Evolutionary conservation across 306 rosid species (phyloP).

Genomic region (Rosa lucieae): DNA sequence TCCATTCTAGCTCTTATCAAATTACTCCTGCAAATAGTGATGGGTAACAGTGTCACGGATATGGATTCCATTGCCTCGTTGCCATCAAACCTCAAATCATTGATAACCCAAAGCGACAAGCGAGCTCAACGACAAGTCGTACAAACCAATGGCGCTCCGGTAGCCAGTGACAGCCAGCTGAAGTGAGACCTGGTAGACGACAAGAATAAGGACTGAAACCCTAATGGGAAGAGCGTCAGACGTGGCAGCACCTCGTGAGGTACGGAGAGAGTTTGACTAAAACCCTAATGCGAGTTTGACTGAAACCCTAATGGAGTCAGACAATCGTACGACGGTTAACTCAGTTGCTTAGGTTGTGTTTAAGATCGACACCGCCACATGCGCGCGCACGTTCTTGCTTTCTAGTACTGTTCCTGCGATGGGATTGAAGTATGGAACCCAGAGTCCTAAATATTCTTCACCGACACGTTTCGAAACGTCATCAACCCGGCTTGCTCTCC

Average conservation of each 20-base stretch:
- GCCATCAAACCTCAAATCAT: not conserved
- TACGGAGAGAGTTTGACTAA: not conserved
- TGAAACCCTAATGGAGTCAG: not conserved
- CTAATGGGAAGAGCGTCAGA: not conserved
- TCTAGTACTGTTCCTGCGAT: not conserved
- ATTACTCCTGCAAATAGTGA: not conserved
- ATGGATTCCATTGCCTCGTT: not conserved
- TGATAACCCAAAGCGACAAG: not conserved
- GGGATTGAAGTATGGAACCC: not conserved
- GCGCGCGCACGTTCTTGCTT: not conserved
- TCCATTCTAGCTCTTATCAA: not conserved
- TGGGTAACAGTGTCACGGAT: not conserved
- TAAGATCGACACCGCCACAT: constrained; percentile 13
- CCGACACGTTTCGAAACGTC: constrained; percentile 38
- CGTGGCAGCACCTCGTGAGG: constrained; percentile 1
- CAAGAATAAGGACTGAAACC: not conserved
- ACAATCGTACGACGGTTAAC: not conserved
- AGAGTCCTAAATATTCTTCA: constrained; percentile 27
- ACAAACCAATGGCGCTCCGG: not conserved
- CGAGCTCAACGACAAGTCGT: constrained; percentile 2
- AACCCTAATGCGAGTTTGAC: not conserved
- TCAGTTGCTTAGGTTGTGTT: not conserved
- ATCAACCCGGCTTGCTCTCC: not conserved
- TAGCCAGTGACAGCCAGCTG: not conserved
- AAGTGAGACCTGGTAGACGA: no score